Conservation (phyloP, 805 yeast species). For the Vanderwaltozyma verrucispora region DNA sequence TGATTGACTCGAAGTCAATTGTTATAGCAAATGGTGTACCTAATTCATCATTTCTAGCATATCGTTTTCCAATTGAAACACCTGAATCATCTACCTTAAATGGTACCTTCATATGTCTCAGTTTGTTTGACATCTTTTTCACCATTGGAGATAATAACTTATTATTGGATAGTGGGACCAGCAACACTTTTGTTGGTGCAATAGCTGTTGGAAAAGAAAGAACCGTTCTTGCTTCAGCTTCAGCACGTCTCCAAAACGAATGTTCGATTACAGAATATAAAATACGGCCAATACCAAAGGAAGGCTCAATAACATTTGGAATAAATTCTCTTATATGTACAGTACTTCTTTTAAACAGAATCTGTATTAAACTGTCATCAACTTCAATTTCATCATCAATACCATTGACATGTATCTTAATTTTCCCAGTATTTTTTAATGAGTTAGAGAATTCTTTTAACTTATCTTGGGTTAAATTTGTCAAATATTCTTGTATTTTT, state of each 20-base stretch:
- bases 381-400: constrained; percentile 57
- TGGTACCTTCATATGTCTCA: constrained; percentile 77
- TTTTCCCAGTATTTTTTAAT: constrained; percentile 49
- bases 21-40: constrained; percentile 98
- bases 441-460: constrained; percentile 66
- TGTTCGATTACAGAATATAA: constrained; percentile 90
- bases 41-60: constrained; percentile 94
- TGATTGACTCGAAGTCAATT: constrained; percentile 83
- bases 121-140: constrained; percentile 52
- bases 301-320: constrained; percentile 98
- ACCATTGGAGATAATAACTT: constrained; percentile 69
- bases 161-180: constrained; percentile 87
- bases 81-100: constrained; percentile 94
- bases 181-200: constrained; percentile 94
- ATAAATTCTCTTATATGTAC: constrained; percentile 92
- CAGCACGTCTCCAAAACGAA: constrained; percentile 90
- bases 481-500: constrained; percentile 71
- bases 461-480: constrained; percentile 71
- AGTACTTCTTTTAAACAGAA: constrained; percentile 66
- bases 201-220: constrained; percentile 89
- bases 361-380: constrained; percentile 59
- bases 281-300: constrained; percentile 98
- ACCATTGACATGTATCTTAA: constrained; percentile 59
- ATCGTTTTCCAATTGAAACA: constrained; percentile 94
- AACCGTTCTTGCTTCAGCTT: constrained; percentile 78